phyloP scores from a whole-genome alignment of 371 early-diverging fungal genomes.

The Circinella minor region DNA sequence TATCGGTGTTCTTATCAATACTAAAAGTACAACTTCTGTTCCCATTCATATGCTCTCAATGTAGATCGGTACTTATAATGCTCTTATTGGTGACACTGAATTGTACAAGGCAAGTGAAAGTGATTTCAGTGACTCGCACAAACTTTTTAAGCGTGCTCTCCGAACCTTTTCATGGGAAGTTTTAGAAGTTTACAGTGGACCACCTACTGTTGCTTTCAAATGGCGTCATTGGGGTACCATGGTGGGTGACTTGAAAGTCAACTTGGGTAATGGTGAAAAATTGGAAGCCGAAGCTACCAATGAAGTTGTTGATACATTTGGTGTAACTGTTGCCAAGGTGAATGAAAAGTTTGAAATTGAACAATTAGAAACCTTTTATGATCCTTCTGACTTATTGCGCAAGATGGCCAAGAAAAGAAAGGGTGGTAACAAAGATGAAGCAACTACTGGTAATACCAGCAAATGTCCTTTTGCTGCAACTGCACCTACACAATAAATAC shows the following conservation, averaged over 20 bases:
- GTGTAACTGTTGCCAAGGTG: conserved; percentile 53
- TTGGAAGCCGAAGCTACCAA: conserved; percentile 49
- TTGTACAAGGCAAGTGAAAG: conserved; percentile 56
- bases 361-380: conserved; percentile 55
- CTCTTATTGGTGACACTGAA: conserved; percentile 59
- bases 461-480: conserved; percentile 50
- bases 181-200: conserved; percentile 54
- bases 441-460: conserved; percentile 19
- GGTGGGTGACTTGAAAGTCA: conserved; percentile 47
- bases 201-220: conserved; percentile 57
- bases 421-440: conserved; percentile 10
- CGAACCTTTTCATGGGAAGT: conserved; percentile 60
- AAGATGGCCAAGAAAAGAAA: conserved; percentile 51
- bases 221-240: conserved; percentile 60
- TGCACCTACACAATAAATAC: conserved; percentile 21
- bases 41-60: not conserved
- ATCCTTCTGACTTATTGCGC: conserved; percentile 50
- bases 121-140: conserved; percentile 57
- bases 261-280: conserved; percentile 42
- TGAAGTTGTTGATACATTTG: conserved; percentile 45
- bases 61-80: conserved; percentile 61
- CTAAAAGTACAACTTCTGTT: too few relatives aligned
- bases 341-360: conserved; percentile 53
- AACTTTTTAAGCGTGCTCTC: conserved; percentile 54
- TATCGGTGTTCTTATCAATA: too few relatives aligned